Base-by-base conservation (phyloP, 768 basidiomycete species). In the Suillus variegatus region DNA sequence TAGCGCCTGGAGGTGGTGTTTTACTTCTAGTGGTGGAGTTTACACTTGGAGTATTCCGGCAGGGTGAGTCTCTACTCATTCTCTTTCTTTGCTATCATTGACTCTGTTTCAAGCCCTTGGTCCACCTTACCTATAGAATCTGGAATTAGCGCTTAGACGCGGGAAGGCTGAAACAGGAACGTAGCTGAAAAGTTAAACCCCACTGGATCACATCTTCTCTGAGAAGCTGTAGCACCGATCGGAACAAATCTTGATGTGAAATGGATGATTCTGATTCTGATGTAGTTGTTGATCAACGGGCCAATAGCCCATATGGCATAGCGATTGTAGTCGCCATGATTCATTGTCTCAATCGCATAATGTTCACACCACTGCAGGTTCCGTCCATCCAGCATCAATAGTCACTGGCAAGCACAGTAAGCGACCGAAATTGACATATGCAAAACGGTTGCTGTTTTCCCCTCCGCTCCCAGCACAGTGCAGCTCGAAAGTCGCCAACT, bases 1-100 rank as follows among this genome's bases (percentile, higher is more conserved):
- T 99, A 32, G 97, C 96, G 14, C 97, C 97, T 0, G 97, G 97
- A 52, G 97, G 97, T 60, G 97, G 97, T 75, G 90, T 99, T 14
- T 78, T 99, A 38, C 81, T 99, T 36, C 85, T 99, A 41, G 96
- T 96, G n/a, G 94, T 96, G 20, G 94, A 95, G 76, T 88, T 92
- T 67, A 94, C 92, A 2, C 77, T 95, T 46, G 87, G 84, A 22
- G 71, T 91, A 64, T 94, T 96, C 77, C 86, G 94, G 68, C 82
- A 87, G 72, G 85, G 92, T 92, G 67, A 25, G 81, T 73, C 12
- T 32, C 14, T 7, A 1, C 7, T 68, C 66, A 25, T 62, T 32
- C 62, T 64, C 43, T 43, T 38, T 60, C 55, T 35, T 18, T 46
- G 32, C 25, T 1, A 18, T 43, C 20, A 13, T 40, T 40, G 22